Evolutionary conservation across 371 early-diverging fungal genomes (phyloP), one percentile per base, ranked within the genome.

Genomic region (Nosema muscidifuracis): DNA sequence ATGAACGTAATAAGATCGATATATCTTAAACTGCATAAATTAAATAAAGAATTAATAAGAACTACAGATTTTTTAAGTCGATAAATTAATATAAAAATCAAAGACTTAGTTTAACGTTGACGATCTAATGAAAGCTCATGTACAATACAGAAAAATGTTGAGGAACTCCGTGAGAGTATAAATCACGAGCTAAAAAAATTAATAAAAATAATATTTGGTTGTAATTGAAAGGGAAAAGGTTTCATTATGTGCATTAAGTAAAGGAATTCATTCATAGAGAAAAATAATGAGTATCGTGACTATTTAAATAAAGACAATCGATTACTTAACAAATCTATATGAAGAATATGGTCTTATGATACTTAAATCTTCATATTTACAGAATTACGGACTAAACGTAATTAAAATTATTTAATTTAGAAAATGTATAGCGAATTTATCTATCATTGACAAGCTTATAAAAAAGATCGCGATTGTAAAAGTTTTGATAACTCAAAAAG

Each of bases 11-110:
- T 16, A 7, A 7, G 7, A 42, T 87, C 88, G 20, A 86, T 86
- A 50, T 84, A 87, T 77, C 87, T 85, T 43, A 86, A 87, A 80
- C 85, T 80, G 31, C 76, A 80, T 34, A 73, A 80, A 47, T 36
- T 76, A 0, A 42, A 73, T 16, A 64, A 68, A 44, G 50, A 65
- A 34, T 10, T 60, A 13, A 65, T 71, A 2, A 64, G 24, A 33
- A 65, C 63, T 13, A 67, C 16, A 18, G 51, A 24, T 30, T 26
- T 53, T 47, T n/a, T 34, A 57, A 43, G 56, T 30, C 15, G 30
- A 31, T 2, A 42, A n/a, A 22, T 30, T 26, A 31, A 31, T 4
- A 7, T 20, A 12, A 13, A 1, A 16, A n/a, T 20, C 13, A 26
- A 30, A 2, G 15, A 26, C 47, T 31, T 55, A 31, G 2, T 75